These are phyloP conservation scores for Favolaschia claudopus DNA, from an alignment of 768 basidiomycete genomes.

Conservation along the genomic window DNA sequence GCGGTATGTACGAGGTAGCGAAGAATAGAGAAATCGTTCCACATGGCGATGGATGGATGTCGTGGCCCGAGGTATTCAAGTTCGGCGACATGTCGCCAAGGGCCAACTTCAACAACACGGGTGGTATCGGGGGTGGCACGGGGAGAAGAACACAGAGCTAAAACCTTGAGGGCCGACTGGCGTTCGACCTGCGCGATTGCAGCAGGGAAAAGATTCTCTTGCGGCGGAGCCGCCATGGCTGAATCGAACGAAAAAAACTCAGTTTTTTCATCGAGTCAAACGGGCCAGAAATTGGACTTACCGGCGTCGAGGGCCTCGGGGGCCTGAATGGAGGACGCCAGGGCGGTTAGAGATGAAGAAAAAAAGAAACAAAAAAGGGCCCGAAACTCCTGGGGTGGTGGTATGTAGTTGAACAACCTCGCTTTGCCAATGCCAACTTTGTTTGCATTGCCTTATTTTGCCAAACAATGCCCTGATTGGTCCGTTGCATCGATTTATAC, in stretches of 20 bases:
- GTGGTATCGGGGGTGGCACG: conserved; percentile 8
- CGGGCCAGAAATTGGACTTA: too few relatives aligned
- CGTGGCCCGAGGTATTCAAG: conserved; percentile 22
- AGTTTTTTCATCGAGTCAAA: conserved; percentile 8
- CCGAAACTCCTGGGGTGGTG: background rate
- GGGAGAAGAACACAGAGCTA: conserved; percentile 25
- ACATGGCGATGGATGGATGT: conserved; percentile 1
- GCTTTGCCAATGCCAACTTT: too few relatives aligned
- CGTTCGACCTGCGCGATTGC: conserved; percentile 14
- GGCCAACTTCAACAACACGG: background rate
- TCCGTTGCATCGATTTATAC: too few relatives aligned
- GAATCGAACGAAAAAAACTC: conserved; percentile 19
- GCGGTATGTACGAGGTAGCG: conserved; percentile 16
- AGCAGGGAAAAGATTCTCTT: conserved; percentile 8
- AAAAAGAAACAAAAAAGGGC: background rate
- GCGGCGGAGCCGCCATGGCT: conserved; percentile 9
- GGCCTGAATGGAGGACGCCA: background rate
- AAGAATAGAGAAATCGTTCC: conserved; percentile 21
- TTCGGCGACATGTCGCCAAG: conserved; percentile 15
- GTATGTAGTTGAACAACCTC: conserved; percentile 6
- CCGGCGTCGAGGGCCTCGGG: too few relatives aligned
- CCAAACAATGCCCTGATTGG: too few relatives aligned
- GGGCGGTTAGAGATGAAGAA: background rate
- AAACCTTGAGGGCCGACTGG: conserved; percentile 10
- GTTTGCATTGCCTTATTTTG: too few relatives aligned